phyloP scores from a whole-genome alignment of 768 basidiomycete genomes.

The Russula dissimulans region DNA sequence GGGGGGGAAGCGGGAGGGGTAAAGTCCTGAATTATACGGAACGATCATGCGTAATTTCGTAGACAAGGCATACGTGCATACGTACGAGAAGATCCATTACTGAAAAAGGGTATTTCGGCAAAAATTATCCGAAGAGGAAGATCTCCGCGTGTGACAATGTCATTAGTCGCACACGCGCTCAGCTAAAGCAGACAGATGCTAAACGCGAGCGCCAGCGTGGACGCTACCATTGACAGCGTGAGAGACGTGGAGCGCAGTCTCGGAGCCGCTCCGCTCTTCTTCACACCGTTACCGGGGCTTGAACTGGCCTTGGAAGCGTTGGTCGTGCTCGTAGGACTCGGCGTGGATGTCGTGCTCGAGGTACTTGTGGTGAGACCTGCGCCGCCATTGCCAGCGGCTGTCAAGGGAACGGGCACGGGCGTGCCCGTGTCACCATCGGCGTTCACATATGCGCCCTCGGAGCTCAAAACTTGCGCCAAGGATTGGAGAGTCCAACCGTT shows the following conservation, averaged over 20 bases:
- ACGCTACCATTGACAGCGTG: neutral
- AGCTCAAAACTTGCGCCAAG: constrained; percentile 32
- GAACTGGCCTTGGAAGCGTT: neutral
- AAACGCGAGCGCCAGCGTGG: neutral
- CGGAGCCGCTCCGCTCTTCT: neutral
- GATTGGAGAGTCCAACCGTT: constrained; percentile 67
- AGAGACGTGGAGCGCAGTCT: neutral
- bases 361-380: neutral
- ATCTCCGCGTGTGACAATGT: neutral
- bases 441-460: constrained; percentile 12
- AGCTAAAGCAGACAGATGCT: neutral
- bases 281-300: neutral
- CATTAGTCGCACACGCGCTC: neutral
- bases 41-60: neutral
- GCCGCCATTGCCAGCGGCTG: constrained; percentile 7
- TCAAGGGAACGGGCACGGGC: neutral
- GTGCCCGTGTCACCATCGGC: neutral
- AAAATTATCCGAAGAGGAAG: neutral
- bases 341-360: neutral
- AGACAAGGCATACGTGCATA: neutral
- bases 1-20: no score
- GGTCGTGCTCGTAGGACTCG: neutral
- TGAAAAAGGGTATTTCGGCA: neutral
- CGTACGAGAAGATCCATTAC: no score
- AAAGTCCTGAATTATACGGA: neutral